These are phyloP conservation scores for Dioscorea zingiberensis DNA, from an alignment of 106 monocot genomes.

Conservation along the genomic window DNA sequence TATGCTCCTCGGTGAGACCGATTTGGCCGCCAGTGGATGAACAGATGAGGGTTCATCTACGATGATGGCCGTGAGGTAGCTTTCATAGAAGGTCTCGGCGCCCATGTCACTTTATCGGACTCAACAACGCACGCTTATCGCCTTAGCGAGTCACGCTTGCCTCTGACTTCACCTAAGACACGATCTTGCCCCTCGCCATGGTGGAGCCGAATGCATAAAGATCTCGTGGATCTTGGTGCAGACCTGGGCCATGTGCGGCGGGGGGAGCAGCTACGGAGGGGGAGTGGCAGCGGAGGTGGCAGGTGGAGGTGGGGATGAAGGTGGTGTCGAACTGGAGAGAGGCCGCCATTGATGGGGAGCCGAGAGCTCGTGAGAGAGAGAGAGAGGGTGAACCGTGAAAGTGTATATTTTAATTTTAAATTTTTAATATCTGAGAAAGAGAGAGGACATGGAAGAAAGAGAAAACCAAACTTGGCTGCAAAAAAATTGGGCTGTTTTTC, in stretches of 20 bases:
- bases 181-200: slow-evolving; percentile 68
- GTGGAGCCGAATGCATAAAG: slow-evolving; percentile 76
- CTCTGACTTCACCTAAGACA: slow-evolving; percentile 64
- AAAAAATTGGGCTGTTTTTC: too few relatives aligned
- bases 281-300: not conserved
- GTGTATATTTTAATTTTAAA: too few relatives aligned
- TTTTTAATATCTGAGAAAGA: too few relatives aligned
- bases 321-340: slow-evolving; percentile 8
- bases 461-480: too few relatives aligned
- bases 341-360: slow-evolving; percentile 7
- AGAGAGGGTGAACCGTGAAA: too few relatives aligned
- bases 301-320: slow-evolving; percentile 2
- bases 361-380: not conserved
- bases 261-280: not conserved
- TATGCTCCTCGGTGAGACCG: too few relatives aligned
- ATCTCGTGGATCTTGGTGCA: slow-evolving; percentile 75
- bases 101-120: slow-evolving; percentile 90
- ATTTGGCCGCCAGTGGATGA: too few relatives aligned
- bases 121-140: slow-evolving; percentile 63
- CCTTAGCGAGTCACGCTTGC: slow-evolving; percentile 65
- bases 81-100: slow-evolving; percentile 78
- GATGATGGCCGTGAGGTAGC: slow-evolving; percentile 59
- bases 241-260: not conserved
- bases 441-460: too few relatives aligned
- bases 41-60: slow-evolving; percentile 41